Percentiles rank a stretch among this genome's conserved stretches.
Conservation (phyloP, 2,329 filamentous ascomycete genomes). For the Pyrenophora teres region DNA sequence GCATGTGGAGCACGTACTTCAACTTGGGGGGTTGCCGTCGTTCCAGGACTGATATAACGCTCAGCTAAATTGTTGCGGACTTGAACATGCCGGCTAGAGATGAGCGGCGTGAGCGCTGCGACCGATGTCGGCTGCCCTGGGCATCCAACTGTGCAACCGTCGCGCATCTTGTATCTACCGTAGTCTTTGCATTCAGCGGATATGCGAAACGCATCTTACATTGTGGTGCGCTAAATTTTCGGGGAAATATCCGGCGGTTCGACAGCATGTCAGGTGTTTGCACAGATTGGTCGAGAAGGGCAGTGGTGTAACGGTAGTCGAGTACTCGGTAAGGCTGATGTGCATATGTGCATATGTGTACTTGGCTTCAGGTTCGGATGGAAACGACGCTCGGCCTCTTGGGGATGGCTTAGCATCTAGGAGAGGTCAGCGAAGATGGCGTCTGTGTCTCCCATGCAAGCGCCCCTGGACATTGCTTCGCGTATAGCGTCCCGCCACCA, state of each 20-base stretch:
- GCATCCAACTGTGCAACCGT: constrained; percentile 15
- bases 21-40: not conserved
- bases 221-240: constrained; percentile 3
- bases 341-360: constrained; percentile 11
- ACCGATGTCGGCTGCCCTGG: constrained; percentile 33
- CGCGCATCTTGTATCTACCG: not conserved
- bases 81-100: constrained; percentile 27
- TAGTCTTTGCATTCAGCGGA: not conserved
- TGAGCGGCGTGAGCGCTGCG: constrained; percentile 19
- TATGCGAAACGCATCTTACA: not conserved
- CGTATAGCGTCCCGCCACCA: constrained; percentile 15
- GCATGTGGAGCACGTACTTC: not conserved
- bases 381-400: not conserved
- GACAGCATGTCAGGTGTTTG: constrained; percentile 17
- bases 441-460: constrained; percentile 1
- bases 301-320: constrained; percentile 17
- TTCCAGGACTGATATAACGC: not conserved
- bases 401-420: constrained; percentile 11
- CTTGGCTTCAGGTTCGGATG: constrained; percentile 4
- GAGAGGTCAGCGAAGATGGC: constrained; percentile 1
- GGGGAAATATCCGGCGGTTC: constrained; percentile 14
- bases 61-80: not conserved
- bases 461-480: constrained; percentile 1
- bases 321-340: constrained; percentile 21
- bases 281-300: constrained; percentile 18